phyloP scores from a whole-genome alignment of 306 rosid genomes.

The Vigna radiata region DNA sequence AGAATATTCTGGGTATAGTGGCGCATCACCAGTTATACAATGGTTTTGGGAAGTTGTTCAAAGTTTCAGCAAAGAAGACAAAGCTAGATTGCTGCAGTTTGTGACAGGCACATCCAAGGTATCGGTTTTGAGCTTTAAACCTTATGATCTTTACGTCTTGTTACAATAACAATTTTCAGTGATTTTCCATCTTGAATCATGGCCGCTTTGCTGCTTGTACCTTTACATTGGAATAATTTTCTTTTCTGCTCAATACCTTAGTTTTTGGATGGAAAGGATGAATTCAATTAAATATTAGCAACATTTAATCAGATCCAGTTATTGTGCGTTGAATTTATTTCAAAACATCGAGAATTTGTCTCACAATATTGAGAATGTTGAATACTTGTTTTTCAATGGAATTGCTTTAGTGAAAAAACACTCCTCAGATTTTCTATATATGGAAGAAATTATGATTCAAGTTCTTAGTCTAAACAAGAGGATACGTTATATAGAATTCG shows the following conservation, averaged over 20 bases:
- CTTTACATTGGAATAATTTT: not conserved
- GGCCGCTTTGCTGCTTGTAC: not conserved
- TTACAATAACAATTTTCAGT: constrained; percentile 12
- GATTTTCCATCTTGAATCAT: not conserved
- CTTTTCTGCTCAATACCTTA: not conserved
- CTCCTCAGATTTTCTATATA: not conserved
- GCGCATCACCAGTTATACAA: constrained; percentile 83
- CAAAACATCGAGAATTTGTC: not conserved
- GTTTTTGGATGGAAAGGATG: constrained; percentile 12
- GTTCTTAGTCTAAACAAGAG: too few relatives aligned
- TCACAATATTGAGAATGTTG: constrained; percentile 29
- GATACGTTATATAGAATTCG: too few relatives aligned
- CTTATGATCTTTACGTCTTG: not conserved
- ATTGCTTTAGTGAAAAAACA: not conserved
- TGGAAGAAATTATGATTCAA: too few relatives aligned
- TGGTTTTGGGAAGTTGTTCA: constrained; percentile 99
- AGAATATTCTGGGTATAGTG: constrained; percentile 92
- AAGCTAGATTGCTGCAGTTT: constrained; percentile 97
- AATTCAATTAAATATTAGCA: not conserved
- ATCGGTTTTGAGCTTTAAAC: constrained; percentile 16
- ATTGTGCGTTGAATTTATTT: constrained; percentile 22
- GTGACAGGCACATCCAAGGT: constrained; percentile 99
- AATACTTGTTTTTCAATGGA: not conserved
- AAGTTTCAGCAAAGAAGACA: constrained; percentile 93
- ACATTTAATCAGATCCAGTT: not conserved